Base-by-base conservation (phyloP, 148 eudicot species). In the Vaccinium macrocarpon region DNA sequence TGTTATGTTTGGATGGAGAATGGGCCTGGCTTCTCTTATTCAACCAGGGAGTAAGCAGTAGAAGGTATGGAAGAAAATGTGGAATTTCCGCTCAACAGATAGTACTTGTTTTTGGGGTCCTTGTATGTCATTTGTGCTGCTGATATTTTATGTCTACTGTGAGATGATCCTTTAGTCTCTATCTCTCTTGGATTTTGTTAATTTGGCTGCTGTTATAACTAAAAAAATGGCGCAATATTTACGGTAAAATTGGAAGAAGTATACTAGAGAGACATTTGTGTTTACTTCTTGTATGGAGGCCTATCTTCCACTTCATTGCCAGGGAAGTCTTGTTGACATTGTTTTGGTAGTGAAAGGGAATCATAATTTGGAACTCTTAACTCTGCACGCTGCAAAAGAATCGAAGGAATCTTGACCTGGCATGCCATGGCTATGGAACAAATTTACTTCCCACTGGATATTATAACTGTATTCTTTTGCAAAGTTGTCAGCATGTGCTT, bases 1-100 rank as follows among this genome's bases (percentile, higher is more conserved):
- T 16, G 81, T 86, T 46, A 25, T 90, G 71, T 89, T 88, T 86
- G 93, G 94, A 74, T 90, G 94, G 97, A 91, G 90, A 85, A 73
- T 83, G 38, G 90, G 92, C 55, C 85, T 94, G 8, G 91, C 93
- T 53, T 91, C 93, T n/a, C 89, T 94, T 94, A 73, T 89, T 86
- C 85, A 89, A 87, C 78, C 88, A 88, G 82, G 57, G 84, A 86
- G 82, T 27, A 87, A 84, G 73, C 29, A 5, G 10, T 86, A 73
- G 56, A 82, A 62, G 32, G 25, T 76, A 75, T 0, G 9, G 76
- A 18, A 61, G n/a, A 78, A 50, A 50, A 52, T 27, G 55, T 21
- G 8, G 1, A 32, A 29, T 51, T 53, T 14, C 50, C 19, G 42
- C 53, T 72, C 53, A 7, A 42, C 80, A 78, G 29, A 68, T 61